These are phyloP conservation scores for Chlamydomonas schloesseri DNA, from an alignment of 139 green algal genomes.

Conservation along the genomic window DNA sequence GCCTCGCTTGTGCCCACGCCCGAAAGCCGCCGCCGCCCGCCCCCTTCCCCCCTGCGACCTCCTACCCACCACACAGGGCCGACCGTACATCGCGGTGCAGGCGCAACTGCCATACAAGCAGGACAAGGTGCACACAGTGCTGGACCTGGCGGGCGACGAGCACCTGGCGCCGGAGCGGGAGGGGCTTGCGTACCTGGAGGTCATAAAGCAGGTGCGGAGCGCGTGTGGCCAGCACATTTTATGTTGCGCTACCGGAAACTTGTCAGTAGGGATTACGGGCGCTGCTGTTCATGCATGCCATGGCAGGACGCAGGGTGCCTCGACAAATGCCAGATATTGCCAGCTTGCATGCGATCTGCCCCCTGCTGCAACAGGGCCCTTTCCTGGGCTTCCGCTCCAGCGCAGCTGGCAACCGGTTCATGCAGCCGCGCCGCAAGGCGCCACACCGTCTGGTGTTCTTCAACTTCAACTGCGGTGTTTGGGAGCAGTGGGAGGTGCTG, in stretches of 20 bases:
- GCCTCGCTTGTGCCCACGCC: no score
- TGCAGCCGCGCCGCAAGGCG: slow-evolving; percentile 74
- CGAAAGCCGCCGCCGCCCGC: no score
- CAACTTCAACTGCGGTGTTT: slow-evolving; percentile 76
- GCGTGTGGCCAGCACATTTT: no score
- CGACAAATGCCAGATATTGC: no score
- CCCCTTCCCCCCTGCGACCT: no score
- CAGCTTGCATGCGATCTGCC: no score
- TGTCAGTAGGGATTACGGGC: no score
- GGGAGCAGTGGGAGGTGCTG: slow-evolving; percentile 82
- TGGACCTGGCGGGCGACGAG: neutral
- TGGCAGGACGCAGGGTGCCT: no score
- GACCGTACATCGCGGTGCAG: slow-evolving; percentile 10
- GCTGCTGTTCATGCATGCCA: no score
- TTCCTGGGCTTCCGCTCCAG: slow-evolving; percentile 76
- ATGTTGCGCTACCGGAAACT: no score
- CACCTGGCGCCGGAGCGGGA: neutral
- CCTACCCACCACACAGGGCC: slow-evolving; percentile 21
- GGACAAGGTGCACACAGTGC: slow-evolving; percentile 19
- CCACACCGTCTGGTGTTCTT: slow-evolving; percentile 77
- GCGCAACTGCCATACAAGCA: slow-evolving; percentile 33
- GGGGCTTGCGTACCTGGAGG: slow-evolving; percentile 36
- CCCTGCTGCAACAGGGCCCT: slow-evolving; percentile 59
- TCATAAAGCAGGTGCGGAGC: slow-evolving; percentile 24
- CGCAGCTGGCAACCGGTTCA: slow-evolving; percentile 68